Evolutionary conservation across 2,329 filamentous ascomycete genomes (phyloP).

Genomic region (Trichoderma sp.): DNA sequence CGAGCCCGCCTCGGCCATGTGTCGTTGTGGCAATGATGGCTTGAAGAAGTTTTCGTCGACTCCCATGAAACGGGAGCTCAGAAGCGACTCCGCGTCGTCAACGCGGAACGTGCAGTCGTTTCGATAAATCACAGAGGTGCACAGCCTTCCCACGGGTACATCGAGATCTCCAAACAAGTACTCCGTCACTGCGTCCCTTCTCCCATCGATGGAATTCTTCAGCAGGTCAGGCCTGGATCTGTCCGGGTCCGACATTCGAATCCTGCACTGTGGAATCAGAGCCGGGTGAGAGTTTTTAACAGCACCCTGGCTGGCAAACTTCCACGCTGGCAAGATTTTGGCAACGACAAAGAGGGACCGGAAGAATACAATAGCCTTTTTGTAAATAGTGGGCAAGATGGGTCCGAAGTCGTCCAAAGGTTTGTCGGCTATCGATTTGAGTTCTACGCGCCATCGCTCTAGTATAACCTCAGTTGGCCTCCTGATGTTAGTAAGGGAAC

Average conservation of each 20-base stretch:
- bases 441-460: conserved; percentile 85
- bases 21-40: conserved; percentile 60
- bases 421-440: conserved; percentile 55
- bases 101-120: conserved; percentile 87
- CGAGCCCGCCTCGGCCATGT: conserved; percentile 64
- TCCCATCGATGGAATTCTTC: conserved; percentile 37
- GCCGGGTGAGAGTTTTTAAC: conserved; percentile 65
- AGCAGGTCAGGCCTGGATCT: conserved; percentile 64
- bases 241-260: conserved; percentile 60
- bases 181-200: conserved; percentile 55
- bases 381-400: conserved; percentile 83
- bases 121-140: conserved; percentile 78
- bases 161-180: conserved; percentile 82
- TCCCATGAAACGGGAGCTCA: conserved; percentile 92
- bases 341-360: conserved; percentile 80
- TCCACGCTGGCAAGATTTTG: conserved; percentile 81
- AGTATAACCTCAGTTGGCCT: conserved; percentile 72
- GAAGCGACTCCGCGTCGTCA: conserved; percentile 82
- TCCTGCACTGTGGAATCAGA: conserved; percentile 76
- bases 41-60: conserved; percentile 84
- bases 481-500: conserved; percentile 38
- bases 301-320: conserved; percentile 69
- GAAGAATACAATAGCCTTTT: conserved; percentile 94
- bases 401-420: conserved; percentile 57
- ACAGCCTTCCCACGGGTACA: conserved; percentile 80